These are phyloP conservation scores for Rhododendron williamsianum DNA, from an alignment of 148 eudicot species.

Conservation along the genomic window DNA sequence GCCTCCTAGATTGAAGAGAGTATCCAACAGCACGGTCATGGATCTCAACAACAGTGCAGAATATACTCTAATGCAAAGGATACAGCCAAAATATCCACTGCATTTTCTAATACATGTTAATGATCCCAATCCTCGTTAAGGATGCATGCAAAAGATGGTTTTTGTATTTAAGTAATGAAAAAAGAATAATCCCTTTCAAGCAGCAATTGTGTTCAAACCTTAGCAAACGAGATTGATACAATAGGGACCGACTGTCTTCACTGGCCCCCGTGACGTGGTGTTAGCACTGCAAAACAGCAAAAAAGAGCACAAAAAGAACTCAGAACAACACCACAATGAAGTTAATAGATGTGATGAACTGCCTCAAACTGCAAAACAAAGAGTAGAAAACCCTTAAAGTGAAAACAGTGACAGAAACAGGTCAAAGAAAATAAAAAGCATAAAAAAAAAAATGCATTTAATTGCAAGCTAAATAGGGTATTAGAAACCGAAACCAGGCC, in stretches of 20 bases:
- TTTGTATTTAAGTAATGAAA: neutral
- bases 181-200: neutral
- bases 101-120: neutral
- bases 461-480: neutral
- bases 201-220: constrained; percentile 26
- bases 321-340: constrained; percentile 3
- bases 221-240: constrained; percentile 17
- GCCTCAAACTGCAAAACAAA: neutral
- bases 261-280: constrained; percentile 57
- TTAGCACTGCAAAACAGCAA: constrained; percentile 53
- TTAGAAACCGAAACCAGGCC: neutral
- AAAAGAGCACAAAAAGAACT: constrained; percentile 4
- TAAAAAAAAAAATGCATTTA: neutral
- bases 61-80: neutral
- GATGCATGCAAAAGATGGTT: neutral
- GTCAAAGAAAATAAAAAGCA: neutral
- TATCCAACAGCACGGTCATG: neutral
- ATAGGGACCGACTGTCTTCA: constrained; percentile 43
- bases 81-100: neutral
- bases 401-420: neutral
- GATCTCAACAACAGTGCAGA: neutral
- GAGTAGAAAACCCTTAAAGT: neutral
- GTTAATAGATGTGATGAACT: neutral
- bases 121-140: neutral
- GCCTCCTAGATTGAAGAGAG: neutral